Percentiles rank a stretch among this genome's conserved stretches.
These are phyloP conservation scores for Bathelium albidoporum DNA, from an alignment of 495 filamentous ascomycete species.

Conservation along the genomic window DNA sequence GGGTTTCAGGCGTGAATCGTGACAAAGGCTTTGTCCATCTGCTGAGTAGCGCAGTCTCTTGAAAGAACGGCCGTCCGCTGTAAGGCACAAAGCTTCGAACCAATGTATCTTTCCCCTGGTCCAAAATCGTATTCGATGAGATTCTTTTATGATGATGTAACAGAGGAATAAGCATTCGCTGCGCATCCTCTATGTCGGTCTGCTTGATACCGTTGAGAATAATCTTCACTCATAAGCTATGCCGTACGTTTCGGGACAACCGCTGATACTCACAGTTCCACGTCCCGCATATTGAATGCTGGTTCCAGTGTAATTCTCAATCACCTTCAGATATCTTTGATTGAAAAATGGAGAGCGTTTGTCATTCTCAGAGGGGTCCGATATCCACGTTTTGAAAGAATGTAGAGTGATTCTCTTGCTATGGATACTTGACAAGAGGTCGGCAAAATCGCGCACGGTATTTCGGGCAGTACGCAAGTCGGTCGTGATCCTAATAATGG, in stretches of 20 bases:
- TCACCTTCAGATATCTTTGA: not conserved
- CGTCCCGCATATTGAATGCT: not conserved
- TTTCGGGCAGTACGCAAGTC: not conserved
- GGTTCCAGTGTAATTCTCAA: not conserved
- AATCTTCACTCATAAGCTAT: not conserved
- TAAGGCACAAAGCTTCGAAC: slow-evolving; percentile 1
- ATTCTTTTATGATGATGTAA: not conserved
- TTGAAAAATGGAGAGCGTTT: not conserved
- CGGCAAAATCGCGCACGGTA: not conserved
- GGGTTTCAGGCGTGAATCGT: not conserved
- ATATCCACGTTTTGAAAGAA: not conserved
- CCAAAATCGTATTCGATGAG: not conserved
- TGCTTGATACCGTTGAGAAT: not conserved
- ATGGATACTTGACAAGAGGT: not conserved
- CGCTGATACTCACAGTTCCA: not conserved
- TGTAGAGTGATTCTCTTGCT: not conserved
- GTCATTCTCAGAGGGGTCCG: not conserved
- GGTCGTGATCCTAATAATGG: not conserved
- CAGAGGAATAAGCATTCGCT: not conserved
- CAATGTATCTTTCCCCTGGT: not conserved
- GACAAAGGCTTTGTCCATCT: not conserved
- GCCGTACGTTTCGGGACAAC: not conserved
- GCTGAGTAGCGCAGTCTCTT: not conserved
- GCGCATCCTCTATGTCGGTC: not conserved
- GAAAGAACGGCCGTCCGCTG: not conserved